A percentile compares a stretch with the other conserved stretches of the same genome.
Conservation (phyloP, 768 basidiomycete species). For the Candolleomyces eurysporus region DNA sequence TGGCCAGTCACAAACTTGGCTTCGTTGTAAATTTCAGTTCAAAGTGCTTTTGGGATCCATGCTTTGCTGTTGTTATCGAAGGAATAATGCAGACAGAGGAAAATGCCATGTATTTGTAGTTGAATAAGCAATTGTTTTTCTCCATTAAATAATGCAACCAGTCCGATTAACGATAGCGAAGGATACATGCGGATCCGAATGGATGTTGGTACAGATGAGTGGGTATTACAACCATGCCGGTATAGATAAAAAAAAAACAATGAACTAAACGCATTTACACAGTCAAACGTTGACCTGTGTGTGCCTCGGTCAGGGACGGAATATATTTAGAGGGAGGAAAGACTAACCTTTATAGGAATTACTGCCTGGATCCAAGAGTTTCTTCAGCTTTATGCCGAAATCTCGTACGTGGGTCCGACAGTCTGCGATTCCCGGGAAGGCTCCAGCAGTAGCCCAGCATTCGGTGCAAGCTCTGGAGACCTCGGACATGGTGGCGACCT, state of each 20-base stretch:
- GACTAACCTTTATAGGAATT: slow-evolving; percentile 40
- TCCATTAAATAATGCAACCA: neutral
- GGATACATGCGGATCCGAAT: neutral
- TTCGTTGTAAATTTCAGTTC: slow-evolving; percentile 37
- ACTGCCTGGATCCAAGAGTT: slow-evolving; percentile 52
- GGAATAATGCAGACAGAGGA: neutral
- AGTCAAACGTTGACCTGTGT: neutral
- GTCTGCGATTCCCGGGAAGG: slow-evolving; percentile 67
- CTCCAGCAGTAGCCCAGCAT: slow-evolving; percentile 72
- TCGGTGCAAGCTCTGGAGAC: slow-evolving; percentile 74
- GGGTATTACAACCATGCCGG: too few relatives aligned
- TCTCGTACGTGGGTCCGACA: slow-evolving; percentile 60
- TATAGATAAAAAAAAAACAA: too few relatives aligned
- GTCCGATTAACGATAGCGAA: too few relatives aligned
- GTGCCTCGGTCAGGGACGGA: too few relatives aligned
- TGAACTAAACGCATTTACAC: neutral
- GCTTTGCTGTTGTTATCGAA: neutral
- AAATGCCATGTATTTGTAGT: slow-evolving; percentile 7
- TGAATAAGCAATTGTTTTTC: slow-evolving; percentile 8
- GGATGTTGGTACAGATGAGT: neutral
- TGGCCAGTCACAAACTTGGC: slow-evolving; percentile 76
- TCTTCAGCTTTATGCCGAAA: slow-evolving; percentile 61
- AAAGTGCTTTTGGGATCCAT: neutral
- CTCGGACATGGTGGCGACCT: slow-evolving; percentile 72
- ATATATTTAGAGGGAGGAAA: neutral